Evolutionary conservation across 257 asterid species (phyloP).

Genomic region (Schizonepeta tenuifolia): DNA sequence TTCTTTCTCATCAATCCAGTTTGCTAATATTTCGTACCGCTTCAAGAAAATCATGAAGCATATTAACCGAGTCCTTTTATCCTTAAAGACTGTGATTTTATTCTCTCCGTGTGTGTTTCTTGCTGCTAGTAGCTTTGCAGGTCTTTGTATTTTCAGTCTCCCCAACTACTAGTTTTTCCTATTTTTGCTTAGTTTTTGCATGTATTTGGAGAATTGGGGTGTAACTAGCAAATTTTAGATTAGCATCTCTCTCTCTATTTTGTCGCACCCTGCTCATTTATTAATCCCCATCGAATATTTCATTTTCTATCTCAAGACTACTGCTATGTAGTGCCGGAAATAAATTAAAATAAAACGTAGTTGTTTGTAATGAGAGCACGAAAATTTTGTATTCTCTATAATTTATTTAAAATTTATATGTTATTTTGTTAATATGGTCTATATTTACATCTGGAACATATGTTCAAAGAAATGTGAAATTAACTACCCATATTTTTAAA

Average conservation of each 20-base stretch:
- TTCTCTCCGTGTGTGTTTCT: conserved; percentile 6
- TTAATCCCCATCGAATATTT: neutral
- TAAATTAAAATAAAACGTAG: neutral
- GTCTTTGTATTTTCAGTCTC: neutral
- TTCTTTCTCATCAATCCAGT: neutral
- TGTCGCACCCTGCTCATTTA: neutral
- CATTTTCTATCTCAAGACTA: no score
- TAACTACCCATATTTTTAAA: no score
- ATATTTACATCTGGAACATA: no score
- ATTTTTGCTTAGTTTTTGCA: no score
- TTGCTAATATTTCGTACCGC: neutral
- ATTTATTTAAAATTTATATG: no score
- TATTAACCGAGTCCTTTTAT: neutral
- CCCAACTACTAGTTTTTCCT: no score
- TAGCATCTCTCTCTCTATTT: no score
- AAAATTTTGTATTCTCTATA: no score
- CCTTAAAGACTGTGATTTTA: neutral
- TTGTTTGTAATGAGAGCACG: neutral
- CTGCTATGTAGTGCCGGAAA: neutral
- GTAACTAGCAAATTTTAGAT: no score
- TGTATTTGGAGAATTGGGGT: no score
- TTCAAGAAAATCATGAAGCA: neutral
- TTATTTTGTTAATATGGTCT: no score
- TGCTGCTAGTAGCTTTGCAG: neutral
- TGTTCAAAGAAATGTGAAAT: no score